phyloP scores from a whole-genome alignment of 495 filamentous ascomycete species.

The Podospora australis region DNA sequence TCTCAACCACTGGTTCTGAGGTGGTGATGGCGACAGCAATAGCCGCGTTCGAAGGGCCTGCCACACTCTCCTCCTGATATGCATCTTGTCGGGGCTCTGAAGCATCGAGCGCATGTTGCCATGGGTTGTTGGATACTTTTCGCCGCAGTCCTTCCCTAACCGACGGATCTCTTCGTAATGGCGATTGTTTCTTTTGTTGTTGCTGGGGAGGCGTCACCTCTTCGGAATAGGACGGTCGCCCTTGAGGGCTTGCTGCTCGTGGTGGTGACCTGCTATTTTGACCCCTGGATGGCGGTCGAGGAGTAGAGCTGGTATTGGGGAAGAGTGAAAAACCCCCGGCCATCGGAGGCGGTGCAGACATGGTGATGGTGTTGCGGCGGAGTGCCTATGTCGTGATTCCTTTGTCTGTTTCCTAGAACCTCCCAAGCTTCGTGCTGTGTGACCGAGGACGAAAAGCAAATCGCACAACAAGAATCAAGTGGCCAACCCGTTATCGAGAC shows the following conservation, averaged over 20 bases:
- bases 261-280: conserved; percentile 28
- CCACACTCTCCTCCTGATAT: conserved; percentile 13
- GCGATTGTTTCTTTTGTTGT: conserved; percentile 27
- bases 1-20: conserved; percentile 21
- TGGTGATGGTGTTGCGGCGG: conserved; percentile 8
- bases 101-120: conserved; percentile 27
- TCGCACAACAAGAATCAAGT: background rate
- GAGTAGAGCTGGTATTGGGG: conserved; percentile 31
- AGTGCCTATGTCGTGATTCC: background rate
- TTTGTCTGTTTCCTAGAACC: background rate
- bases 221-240: conserved; percentile 23
- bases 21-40: no score
- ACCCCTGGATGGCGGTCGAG: conserved; percentile 31
- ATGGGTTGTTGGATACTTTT: conserved; percentile 26
- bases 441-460: background rate
- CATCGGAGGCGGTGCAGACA: conserved; percentile 30
- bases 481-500: background rate
- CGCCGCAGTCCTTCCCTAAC: conserved; percentile 31
- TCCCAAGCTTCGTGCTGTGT: background rate
- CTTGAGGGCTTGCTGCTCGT: conserved; percentile 33
- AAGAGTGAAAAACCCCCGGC: conserved; percentile 47
- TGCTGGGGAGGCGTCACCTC: conserved; percentile 21
- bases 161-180: conserved; percentile 28
- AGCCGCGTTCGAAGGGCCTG: conserved; percentile 16
- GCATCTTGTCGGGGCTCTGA: conserved; percentile 8